These are phyloP conservation scores for Carallia brachiata DNA, from an alignment of 345 rosid species.

Conservation along the genomic window DNA sequence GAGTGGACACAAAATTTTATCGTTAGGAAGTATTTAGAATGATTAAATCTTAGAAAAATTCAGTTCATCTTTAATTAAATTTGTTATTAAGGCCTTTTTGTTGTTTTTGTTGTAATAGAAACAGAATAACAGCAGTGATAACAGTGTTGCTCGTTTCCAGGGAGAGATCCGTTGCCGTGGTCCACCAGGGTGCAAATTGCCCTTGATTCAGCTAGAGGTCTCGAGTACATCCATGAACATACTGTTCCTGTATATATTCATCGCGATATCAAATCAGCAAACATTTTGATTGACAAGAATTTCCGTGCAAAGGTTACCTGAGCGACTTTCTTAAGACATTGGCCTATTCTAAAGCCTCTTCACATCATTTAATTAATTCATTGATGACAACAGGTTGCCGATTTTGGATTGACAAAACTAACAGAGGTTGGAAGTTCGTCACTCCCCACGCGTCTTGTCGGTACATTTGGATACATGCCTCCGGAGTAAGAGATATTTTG, in stretches of 20 bases:
- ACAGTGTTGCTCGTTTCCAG: slow-evolving; percentile 38
- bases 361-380: slow-evolving; percentile 6
- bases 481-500: slow-evolving; percentile 65
- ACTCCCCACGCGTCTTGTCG: slow-evolving; percentile 71
- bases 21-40: too few relatives aligned
- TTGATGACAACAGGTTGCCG: slow-evolving; percentile 68
- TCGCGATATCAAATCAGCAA: slow-evolving; percentile 93
- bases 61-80: too few relatives aligned
- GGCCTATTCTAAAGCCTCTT: slow-evolving; percentile 8
- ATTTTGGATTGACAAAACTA: slow-evolving; percentile 88
- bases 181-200: slow-evolving; percentile 87
- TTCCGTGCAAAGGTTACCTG: slow-evolving; percentile 73
- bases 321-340: slow-evolving; percentile 2
- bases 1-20: too few relatives aligned
- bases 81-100: background rate
- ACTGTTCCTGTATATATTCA: slow-evolving; percentile 98
- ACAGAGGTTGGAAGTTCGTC: slow-evolving; percentile 78
- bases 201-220: slow-evolving; percentile 98
- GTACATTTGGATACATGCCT: slow-evolving; percentile 99
- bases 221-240: slow-evolving; percentile 95
- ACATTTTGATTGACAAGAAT: slow-evolving; percentile 85
- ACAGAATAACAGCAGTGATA: slow-evolving; percentile 7
- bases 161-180: slow-evolving; percentile 77
- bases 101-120: background rate
- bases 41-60: too few relatives aligned